phyloP scores from a whole-genome alignment of 2,329 filamentous ascomycete genomes.

The Fusarium odoratissimum region DNA sequence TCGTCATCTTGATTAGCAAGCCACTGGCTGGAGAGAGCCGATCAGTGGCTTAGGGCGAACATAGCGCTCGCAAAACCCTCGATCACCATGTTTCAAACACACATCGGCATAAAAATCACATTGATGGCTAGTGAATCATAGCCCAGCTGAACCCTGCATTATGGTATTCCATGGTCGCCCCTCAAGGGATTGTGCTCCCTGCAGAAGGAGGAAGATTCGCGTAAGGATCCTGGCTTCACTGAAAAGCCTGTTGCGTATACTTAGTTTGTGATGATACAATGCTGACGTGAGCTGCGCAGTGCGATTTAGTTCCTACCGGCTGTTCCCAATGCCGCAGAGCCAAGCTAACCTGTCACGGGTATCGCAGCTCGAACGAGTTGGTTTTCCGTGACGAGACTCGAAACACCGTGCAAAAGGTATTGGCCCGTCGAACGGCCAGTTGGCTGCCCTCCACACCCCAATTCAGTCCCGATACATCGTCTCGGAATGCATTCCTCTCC shows the following conservation, averaged over 20 bases:
- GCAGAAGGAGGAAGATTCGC: background rate
- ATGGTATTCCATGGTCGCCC: background rate
- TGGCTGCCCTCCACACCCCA: background rate
- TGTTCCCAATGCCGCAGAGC: background rate
- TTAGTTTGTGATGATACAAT: background rate
- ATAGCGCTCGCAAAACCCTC: no score
- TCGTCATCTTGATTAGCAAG: no score
- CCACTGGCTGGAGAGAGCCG: no score
- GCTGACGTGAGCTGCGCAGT: background rate
- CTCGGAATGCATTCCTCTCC: background rate
- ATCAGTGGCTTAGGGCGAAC: no score
- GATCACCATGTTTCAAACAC: no score
- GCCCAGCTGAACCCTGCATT: background rate
- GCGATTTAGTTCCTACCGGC: background rate
- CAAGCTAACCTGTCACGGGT: background rate
- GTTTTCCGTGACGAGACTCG: background rate
- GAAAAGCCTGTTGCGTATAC: background rate
- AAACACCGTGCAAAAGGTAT: background rate
- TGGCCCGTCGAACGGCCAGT: background rate
- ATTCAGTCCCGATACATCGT: background rate
- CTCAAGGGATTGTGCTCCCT: background rate
- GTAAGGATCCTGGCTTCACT: background rate
- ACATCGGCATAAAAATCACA: no score
- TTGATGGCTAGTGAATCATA: no score
- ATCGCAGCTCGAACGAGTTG: background rate